Evolutionary conservation across 2,329 filamentous ascomycete genomes (phyloP).

Genomic region (Ceratocystis lukuohia): DNA sequence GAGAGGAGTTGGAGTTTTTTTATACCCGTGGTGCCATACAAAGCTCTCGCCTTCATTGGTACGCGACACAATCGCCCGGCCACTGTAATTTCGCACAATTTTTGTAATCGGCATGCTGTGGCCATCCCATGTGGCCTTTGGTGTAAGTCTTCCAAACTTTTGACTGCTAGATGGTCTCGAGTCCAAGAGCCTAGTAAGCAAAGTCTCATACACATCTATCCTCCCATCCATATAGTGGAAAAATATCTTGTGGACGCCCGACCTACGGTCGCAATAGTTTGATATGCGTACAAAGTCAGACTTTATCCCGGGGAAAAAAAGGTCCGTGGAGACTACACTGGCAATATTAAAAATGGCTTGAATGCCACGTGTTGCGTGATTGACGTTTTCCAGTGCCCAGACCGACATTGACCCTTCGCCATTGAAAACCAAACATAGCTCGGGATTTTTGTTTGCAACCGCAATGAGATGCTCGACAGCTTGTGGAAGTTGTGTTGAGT

Average conservation of each 20-base stretch:
- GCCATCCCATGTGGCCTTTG: conserved; percentile 64
- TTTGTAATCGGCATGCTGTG: conserved; percentile 72
- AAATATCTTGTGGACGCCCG: conserved; percentile 39
- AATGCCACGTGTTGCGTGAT: conserved; percentile 51
- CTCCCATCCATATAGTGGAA: conserved; percentile 75
- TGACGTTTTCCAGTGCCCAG: conserved; percentile 82
- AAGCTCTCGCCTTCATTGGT: conserved; percentile 67
- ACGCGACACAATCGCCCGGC: conserved; percentile 65
- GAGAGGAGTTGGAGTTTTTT: conserved; percentile 19
- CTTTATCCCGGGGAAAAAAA: conserved; percentile 32
- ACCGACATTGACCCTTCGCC: conserved; percentile 76
- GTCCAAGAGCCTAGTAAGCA: conserved; percentile 69
- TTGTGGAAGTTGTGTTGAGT: conserved; percentile 25
- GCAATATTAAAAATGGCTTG: conserved; percentile 74
- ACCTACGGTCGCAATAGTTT: conserved; percentile 6
- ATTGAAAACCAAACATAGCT: conserved; percentile 78
- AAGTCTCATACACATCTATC: conserved; percentile 68
- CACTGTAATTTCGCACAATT: conserved; percentile 73
- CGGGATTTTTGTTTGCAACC: conserved; percentile 70
- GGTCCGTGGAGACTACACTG: conserved; percentile 50
- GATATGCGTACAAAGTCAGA: conserved; percentile 10
- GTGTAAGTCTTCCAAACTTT: conserved; percentile 44
- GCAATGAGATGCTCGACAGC: conserved; percentile 72
- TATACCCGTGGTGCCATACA: conserved; percentile 60
- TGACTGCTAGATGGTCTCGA: conserved; percentile 36